These are phyloP conservation scores for Phytophthora citricola DNA, from an alignment of 352 stramenopile species.

Conservation along the genomic window DNA sequence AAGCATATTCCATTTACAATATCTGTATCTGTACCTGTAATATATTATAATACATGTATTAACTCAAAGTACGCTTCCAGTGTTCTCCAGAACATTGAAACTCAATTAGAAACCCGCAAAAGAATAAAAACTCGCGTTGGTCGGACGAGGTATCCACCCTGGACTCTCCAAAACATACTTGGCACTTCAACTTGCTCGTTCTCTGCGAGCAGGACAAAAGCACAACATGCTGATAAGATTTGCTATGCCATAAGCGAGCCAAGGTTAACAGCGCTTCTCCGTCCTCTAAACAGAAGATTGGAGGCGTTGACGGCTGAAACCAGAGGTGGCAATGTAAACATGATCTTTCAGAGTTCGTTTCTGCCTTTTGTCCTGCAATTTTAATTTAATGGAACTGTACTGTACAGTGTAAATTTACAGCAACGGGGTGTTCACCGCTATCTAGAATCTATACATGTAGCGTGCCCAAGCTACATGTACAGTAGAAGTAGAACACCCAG, in stretches of 20 bases:
- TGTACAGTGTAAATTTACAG: too few species aligned
- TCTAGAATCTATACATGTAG: too few species aligned
- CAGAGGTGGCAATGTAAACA: constrained; percentile 1
- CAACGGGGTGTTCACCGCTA: too few species aligned
- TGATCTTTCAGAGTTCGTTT: not conserved
- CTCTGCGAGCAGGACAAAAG: constrained; percentile 3
- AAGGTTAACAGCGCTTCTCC: not conserved
- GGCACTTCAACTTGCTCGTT: constrained; percentile 12
- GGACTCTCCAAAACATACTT: not conserved
- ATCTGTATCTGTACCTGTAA: too few species aligned
- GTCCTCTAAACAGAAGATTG: constrained; percentile 5
- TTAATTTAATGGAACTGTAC: too few species aligned
- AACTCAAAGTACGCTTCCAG: too few species aligned
- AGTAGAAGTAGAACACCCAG: too few species aligned
- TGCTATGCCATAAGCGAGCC: not conserved
- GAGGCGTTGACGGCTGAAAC: constrained; percentile 4
- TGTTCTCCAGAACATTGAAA: too few species aligned
- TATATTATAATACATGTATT: too few species aligned
- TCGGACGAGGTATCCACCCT: constrained; percentile 11
- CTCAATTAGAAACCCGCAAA: not conserved
- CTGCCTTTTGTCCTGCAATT: not conserved
- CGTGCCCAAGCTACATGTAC: too few species aligned
- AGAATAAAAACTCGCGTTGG: constrained; percentile 3
- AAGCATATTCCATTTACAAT: too few species aligned
- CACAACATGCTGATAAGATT: constrained; percentile 15